Conservation (phyloP, 495 filamentous ascomycete species). For the Aspergillus hancockii region DNA sequence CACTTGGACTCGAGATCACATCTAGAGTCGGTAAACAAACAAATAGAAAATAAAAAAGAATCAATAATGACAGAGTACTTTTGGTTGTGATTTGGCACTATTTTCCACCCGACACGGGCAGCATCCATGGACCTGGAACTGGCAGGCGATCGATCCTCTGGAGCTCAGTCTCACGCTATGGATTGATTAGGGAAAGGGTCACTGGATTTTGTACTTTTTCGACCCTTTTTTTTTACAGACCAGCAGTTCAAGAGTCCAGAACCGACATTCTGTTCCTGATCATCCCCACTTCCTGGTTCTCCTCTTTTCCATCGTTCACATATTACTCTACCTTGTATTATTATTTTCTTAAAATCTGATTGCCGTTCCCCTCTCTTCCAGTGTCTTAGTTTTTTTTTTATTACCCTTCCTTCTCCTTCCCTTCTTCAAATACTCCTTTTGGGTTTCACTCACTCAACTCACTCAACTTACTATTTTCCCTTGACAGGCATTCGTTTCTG, state of each 20-base stretch:
- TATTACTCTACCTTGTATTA: background rate
- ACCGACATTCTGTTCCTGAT: background rate
- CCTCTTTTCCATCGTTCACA: background rate
- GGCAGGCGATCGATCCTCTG: background rate
- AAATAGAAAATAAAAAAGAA: background rate
- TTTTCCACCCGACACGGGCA: background rate
- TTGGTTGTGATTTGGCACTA: background rate
- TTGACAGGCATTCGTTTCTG: background rate
- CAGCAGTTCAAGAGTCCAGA: background rate
- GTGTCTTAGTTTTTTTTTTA: background rate
- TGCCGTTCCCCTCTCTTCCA: background rate
- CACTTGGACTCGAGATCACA: background rate
- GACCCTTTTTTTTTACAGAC: background rate
- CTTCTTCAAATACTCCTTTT: background rate
- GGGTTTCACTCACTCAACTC: background rate
- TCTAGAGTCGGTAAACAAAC: background rate
- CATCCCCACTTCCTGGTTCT: background rate
- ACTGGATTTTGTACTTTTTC: background rate
- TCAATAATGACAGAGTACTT: background rate
- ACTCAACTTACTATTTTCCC: background rate
- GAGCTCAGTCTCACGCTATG: background rate
- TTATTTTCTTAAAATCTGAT: background rate
- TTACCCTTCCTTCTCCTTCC: background rate
- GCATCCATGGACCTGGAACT: background rate
- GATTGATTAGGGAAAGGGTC: constrained; percentile 1